Base-by-base conservation (phyloP, 2,329 filamentous ascomycete genomes). In the Biscogniauxia mediterranea region DNA sequence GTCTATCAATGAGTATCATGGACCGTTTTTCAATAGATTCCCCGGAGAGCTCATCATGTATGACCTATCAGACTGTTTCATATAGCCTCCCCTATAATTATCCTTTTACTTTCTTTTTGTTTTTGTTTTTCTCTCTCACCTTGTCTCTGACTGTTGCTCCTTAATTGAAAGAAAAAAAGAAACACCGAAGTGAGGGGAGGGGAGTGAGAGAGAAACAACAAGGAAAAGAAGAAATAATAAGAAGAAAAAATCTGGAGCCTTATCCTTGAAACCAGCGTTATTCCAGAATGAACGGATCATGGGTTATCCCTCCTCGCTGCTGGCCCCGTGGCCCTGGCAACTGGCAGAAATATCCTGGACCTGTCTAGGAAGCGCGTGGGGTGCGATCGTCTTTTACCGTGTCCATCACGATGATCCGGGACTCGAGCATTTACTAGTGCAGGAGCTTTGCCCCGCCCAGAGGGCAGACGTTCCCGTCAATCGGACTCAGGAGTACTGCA, bases 391-490 rank as follows among this genome's bases (percentile, higher is more conserved):
- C 54, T 23, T 13, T 42, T 42, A 56, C 54, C 42, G 38, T 25
- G 21, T 25, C 32, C 20, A 21, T 26, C 38, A 32, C 20, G 38
- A 19, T 50, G 54, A 56, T 50, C 54, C 54, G 54, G 54, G 54
- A 56, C 46, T 56, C 54, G 38, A 56, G 38, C 13, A 25, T 50
- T 50, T 21, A n/a, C n/a, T n/a, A 32, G 38, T 46, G 38, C 38
- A 46, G 38, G 38, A 46, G 38, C 17, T n/a, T n/a, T 46, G 38
- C 38, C 38, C 38, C 38, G 38, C 38, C 17, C 6, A 46, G 38
- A 46, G 15, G 15, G 13, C 38, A 46, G 38, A 46, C 15, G 38
- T 46, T 46, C 38, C 38, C 38, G 13, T 46, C 38, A 46, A 46
- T n/a, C 15, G 38, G 17, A 46, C 38, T 46, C 38, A 3, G 17